These are phyloP conservation scores for Elymus sibiricus DNA, from an alignment of 176 grass and related monocot species.

Conservation along the genomic window DNA sequence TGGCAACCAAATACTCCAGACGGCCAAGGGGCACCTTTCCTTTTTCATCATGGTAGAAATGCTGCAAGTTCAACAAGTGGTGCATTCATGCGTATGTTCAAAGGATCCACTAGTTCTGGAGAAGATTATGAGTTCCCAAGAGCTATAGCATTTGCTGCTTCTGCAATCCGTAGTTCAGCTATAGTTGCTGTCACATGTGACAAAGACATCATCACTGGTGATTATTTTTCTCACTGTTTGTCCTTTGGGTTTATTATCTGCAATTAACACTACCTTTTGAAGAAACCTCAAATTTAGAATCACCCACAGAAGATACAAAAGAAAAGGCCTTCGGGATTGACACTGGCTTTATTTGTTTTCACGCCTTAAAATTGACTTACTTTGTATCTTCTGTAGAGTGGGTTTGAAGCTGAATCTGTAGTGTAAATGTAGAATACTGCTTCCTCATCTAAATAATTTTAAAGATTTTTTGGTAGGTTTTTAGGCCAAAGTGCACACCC, in stretches of 20 bases:
- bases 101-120: slow-evolving; percentile 59
- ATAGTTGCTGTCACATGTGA: slow-evolving; percentile 87
- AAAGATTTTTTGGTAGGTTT: neutral
- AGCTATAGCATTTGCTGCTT: slow-evolving; percentile 84
- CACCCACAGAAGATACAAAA: neutral
- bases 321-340: slow-evolving; percentile 9
- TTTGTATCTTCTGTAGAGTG: slow-evolving; percentile 11
- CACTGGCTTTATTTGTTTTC: neutral
- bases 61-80: slow-evolving; percentile 57
- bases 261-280: neutral
- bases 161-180: slow-evolving; percentile 61
- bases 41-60: slow-evolving; percentile 81
- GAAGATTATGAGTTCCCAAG: slow-evolving; percentile 83
- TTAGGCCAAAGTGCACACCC: neutral
- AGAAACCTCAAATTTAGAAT: slow-evolving; percentile 11
- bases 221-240: slow-evolving; percentile 34
- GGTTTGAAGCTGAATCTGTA: slow-evolving; percentile 7
- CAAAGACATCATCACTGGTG: slow-evolving; percentile 91
- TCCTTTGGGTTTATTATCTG: slow-evolving; percentile 14
- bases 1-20: slow-evolving; percentile 99
- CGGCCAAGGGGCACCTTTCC: slow-evolving; percentile 92
- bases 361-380: neutral
- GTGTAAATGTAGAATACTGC: neutral
- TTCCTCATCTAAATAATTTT: slow-evolving; percentile 13
- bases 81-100: slow-evolving; percentile 94